Evolutionary conservation across 2,329 filamentous ascomycete genomes (phyloP), one percentile per base, ranked within the genome.

Genomic region (Zymoseptoria pseudotritici): DNA sequence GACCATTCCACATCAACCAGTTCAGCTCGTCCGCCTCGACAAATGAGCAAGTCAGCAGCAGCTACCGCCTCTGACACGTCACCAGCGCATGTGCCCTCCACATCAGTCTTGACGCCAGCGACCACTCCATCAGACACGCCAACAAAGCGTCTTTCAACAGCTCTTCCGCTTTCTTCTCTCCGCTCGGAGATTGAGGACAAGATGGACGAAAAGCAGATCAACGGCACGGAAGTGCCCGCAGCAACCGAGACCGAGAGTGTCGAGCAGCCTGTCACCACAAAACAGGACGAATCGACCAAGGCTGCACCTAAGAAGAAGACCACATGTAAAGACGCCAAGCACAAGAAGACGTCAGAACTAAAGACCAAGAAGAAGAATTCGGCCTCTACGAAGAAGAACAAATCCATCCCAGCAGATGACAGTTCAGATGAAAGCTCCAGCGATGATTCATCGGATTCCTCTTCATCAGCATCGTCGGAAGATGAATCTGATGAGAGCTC

Each of bases 201-300:
- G 51, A 71, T 69, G 68, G 69, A 68, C 57, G 67, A 68, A 17
- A 68, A 63, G 21, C 53, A 65, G 20, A 62, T 67, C 29, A 61
- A 68, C 24, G 52, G 63, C 17, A 57, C 63, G 46, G 62, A 61
- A 19, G 50, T 60, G 26, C 55, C n/a, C 62, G 61, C 42, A 51
- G 58, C 24, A 51, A 56, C 24, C 56, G 63, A 24, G 59, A 64
- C 36, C 31, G 55, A 57, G 26, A 57, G 61, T 21, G 26, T 53
- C 13, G 58, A 57, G 19, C 59, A 67, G 54, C 60, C 61, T 7
- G 57, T 56, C 2, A 55, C 58, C n/a, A 55, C 58, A n/a, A 52
- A n/a, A n/a, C 22, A 31, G 22, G 20, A 58, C 17, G 26, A 19
- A 2, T 7, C n/a, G 52, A 11, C 13, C 3, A 19, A 24, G 22